Base-by-base conservation (phyloP, 441 rosid species). In the California macrophylla region DNA sequence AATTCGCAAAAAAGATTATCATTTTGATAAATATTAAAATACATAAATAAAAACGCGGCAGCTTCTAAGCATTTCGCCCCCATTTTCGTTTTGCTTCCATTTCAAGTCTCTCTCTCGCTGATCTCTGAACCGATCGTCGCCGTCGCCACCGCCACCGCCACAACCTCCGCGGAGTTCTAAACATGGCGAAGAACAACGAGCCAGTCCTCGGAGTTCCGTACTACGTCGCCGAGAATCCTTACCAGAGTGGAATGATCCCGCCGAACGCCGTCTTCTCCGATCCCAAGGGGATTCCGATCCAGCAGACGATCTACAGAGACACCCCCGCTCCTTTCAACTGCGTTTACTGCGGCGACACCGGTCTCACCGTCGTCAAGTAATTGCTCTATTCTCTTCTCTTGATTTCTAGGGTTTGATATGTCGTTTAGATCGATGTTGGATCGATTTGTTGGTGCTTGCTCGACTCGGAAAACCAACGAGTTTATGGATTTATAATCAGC, bases 261-360 rank as follows among this genome's bases (percentile, higher is more conserved):
- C 38, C 38, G 8, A 34, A 34, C 38, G 38, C 38, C 6, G 38
- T 34, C 38, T 34, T 2, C 38, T 34, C 38, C 38, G 38, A 34
- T 34, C 38, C 38, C 38, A 34, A 34, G 38, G 38, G 38, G 8
- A 34, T 6, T 34, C 38, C 38, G 0, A 2, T 34, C 4, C 38
- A 34, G 8, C 96, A 91, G 79, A 91, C 96, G 42, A 76, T 91
- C 75, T 91, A 81, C 76, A 84, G 92, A 6, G 95, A 89, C 66
- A 91, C 98, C 29, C 93, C 96, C 60, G 97, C 97, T 74, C 98
- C 97, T 23, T 91, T 91, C 72, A 87, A 76, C 77, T 91, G 93
- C 71, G 75, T 73, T 38, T 73, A 61, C 80, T 89, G 98, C 66
- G 96, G 96, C 32, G 80, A 66, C 21, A 77, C 94, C 58, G 97